A percentile compares a stretch with the other conserved stretches of the same genome.
Evolutionary conservation across 306 rosid species (phyloP).

Genomic region (Cucumis hystrix): DNA sequence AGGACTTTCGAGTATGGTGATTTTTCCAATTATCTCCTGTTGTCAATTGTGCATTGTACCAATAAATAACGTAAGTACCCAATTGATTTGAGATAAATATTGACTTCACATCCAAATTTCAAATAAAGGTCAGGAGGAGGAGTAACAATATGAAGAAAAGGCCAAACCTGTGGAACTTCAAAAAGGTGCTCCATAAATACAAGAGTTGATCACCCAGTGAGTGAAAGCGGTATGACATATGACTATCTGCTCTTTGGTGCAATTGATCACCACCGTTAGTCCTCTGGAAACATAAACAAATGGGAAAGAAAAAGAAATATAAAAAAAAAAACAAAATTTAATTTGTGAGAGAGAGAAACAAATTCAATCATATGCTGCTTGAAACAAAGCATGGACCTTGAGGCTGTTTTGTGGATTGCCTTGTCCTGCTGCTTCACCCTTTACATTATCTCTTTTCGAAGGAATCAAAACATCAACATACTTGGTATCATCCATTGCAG

Average conservation of each 20-base stretch:
- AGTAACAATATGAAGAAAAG: conserved; percentile 15
- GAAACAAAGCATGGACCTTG: conserved; percentile 55
- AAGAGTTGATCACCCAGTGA: conserved; percentile 58
- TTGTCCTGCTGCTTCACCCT: conserved; percentile 35
- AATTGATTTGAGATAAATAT: not conserved
- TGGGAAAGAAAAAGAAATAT: not conserved
- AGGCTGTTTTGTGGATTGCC: conserved; percentile 61
- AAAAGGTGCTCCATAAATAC: conserved; percentile 71
- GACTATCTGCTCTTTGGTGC: conserved; percentile 29
- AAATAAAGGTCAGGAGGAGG: not conserved
- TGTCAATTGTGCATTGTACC: not conserved
- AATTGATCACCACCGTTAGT: conserved; percentile 30
- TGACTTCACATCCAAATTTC: not conserved
- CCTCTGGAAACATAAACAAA: conserved; percentile 24
- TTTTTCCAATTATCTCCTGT: not conserved
- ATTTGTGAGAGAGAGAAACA: not conserved
- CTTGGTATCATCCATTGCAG: conserved; percentile 43
- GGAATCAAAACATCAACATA: conserved; percentile 22
- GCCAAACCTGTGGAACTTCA: conserved; percentile 60
- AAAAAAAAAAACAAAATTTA: not conserved
- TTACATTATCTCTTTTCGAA: conserved; percentile 23
- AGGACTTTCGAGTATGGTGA: not conserved
- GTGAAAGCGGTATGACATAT: conserved; percentile 30
- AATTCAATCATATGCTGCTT: conserved; percentile 2
- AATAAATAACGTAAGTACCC: not conserved